phyloP scores from a whole-genome alignment of 495 filamentous ascomycete species.

The Penicillium cataractarum region DNA sequence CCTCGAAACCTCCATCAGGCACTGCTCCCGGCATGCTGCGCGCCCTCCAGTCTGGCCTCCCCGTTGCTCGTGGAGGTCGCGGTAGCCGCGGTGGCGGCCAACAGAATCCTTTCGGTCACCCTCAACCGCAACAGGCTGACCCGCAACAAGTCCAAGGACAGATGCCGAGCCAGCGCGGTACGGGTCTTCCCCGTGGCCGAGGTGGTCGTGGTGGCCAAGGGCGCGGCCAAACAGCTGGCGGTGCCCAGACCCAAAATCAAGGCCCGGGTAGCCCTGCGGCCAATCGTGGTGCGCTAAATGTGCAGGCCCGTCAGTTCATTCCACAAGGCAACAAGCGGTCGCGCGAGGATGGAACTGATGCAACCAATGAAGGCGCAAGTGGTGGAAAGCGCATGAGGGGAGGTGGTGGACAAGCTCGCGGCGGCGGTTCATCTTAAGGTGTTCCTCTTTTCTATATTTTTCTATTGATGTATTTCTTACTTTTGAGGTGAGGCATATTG shows the following conservation, averaged over 20 bases:
- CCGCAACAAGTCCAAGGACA: constrained; percentile 28
- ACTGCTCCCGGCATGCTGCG: constrained; percentile 41
- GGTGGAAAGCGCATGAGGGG: constrained; percentile 59
- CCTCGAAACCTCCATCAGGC: constrained; percentile 43
- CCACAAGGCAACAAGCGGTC: constrained; percentile 67
- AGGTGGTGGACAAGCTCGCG: constrained; percentile 45
- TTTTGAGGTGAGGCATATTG: not conserved
- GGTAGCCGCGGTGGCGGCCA: constrained; percentile 37
- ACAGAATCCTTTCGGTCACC: constrained; percentile 37
- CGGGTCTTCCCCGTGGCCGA: constrained; percentile 50
- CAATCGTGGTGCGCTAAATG: constrained; percentile 50
- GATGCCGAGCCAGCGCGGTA: constrained; percentile 36
- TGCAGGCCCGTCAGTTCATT: constrained; percentile 62
- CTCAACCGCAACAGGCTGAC: constrained; percentile 29
- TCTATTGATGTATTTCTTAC: constrained; percentile 20
- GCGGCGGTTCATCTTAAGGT: constrained; percentile 21
- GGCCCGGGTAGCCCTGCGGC: constrained; percentile 28
- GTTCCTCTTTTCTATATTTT: constrained; percentile 10
- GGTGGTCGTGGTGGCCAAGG: constrained; percentile 47
- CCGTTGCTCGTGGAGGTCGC: constrained; percentile 47
- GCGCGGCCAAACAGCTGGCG: constrained; percentile 48
- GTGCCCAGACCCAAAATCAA: constrained; percentile 31
- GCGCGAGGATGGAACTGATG: constrained; percentile 62
- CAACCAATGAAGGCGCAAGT: constrained; percentile 38
- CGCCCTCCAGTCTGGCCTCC: constrained; percentile 54